Percentiles rank a stretch among this genome's conserved stretches.
Conservation (phyloP, 148 eudicot genomes). For the Mesembryanthemum crystallinum region DNA sequence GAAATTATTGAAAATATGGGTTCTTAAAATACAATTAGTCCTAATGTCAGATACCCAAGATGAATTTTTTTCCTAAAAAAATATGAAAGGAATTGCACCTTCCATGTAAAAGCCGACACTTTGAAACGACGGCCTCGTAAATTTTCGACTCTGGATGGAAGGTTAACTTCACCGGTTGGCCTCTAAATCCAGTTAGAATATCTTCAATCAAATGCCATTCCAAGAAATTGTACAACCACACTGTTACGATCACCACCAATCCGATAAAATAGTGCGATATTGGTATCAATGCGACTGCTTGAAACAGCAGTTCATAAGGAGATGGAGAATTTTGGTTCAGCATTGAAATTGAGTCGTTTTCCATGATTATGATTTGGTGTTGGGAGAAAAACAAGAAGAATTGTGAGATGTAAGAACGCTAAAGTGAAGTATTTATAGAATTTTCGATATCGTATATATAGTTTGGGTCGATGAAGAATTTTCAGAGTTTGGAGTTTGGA, state of each 20-base stretch:
- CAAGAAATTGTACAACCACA: conserved; percentile 58
- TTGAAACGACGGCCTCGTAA: conserved; percentile 67
- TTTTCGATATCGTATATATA: no score
- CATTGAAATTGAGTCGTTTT: conserved; percentile 14
- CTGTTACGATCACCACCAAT: conserved; percentile 17
- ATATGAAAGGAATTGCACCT: conserved; percentile 55
- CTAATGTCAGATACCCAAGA: no score
- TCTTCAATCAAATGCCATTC: conserved; percentile 73
- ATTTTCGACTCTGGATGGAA: conserved; percentile 55
- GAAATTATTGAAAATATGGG: no score
- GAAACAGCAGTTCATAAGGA: conserved; percentile 48
- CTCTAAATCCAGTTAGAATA: conserved; percentile 61
- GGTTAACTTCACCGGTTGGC: conserved; percentile 44
- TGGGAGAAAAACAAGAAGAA: background rate
- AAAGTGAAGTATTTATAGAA: no score
- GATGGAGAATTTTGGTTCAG: conserved; percentile 15
- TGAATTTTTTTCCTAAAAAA: no score
- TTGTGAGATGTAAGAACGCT: conserved; percentile 12
- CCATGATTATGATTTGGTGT: conserved; percentile 13
- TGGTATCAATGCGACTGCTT: conserved; percentile 46
- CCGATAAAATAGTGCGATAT: conserved; percentile 50
- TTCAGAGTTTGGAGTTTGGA: no score
- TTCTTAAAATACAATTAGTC: no score
- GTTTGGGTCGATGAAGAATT: no score
- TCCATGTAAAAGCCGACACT: conserved; percentile 71